phyloP scores from a whole-genome alignment of 805 yeast genomes.

The Cyberlindnera misumaiensis region DNA sequence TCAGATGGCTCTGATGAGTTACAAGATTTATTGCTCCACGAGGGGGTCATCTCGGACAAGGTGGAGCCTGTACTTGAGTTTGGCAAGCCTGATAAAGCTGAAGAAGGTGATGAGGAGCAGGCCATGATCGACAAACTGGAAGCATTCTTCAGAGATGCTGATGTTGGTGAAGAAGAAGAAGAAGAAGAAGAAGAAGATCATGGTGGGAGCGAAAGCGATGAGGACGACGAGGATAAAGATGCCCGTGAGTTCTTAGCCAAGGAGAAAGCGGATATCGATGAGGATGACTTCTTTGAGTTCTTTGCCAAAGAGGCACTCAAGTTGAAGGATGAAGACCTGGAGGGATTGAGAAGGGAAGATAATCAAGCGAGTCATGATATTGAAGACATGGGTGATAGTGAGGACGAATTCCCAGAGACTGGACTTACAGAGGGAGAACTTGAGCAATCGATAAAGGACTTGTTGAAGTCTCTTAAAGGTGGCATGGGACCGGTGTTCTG shows the following conservation, averaged over 20 bases:
- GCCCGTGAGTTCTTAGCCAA: slow-evolving; percentile 24
- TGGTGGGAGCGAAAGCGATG: slow-evolving; percentile 3
- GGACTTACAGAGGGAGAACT: not conserved
- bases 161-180: slow-evolving; percentile 18
- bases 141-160: slow-evolving; percentile 22
- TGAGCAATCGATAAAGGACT: slow-evolving; percentile 15
- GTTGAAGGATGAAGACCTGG: slow-evolving; percentile 39
- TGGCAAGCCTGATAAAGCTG: slow-evolving; percentile 1
- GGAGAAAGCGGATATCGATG: slow-evolving; percentile 43
- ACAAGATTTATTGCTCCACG: slow-evolving; percentile 25
- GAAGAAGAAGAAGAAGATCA: slow-evolving; percentile 2
- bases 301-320: slow-evolving; percentile 50
- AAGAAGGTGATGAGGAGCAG: slow-evolving; percentile 13
- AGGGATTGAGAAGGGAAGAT: slow-evolving; percentile 23
- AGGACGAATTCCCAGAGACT: slow-evolving; percentile 2
- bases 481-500: slow-evolving; percentile 12
- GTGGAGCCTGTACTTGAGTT: slow-evolving; percentile 13
- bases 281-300: slow-evolving; percentile 65
- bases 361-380: slow-evolving; percentile 8
- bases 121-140: slow-evolving; percentile 22
- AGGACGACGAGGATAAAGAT: slow-evolving; percentile 21
- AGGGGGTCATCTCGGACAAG: slow-evolving; percentile 8
- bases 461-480: slow-evolving; percentile 25
- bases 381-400: slow-evolving; percentile 10
- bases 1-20: slow-evolving; percentile 19